Base-by-base conservation (phyloP, 768 basidiomycete species). In the Clavaria fumosa region DNA sequence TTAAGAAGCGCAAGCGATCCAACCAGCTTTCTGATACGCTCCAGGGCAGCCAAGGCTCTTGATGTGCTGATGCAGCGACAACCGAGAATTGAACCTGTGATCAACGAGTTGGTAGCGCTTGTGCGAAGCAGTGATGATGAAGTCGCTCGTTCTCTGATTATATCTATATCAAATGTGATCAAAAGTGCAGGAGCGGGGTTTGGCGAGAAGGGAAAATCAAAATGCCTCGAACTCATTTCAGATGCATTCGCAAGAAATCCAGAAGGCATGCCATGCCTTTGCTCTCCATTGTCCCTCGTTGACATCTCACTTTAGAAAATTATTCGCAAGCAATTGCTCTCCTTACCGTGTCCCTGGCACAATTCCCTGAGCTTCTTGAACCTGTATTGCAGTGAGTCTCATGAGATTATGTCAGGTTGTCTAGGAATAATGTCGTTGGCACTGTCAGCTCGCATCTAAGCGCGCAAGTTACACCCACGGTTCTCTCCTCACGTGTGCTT, bases 21-120 rank as follows among this genome's bases (percentile, higher is more conserved):
- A 5, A 66, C 78, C 2, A 86, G 83, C 44, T 60, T 70, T 1
- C 71, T 73, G 11, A 86, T 97, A 18, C 75, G 93, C 36, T 76
- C 66, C 42, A 75, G 75, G 37, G 90, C 89, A 0, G 88, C 78
- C 0, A 69, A 78, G 27, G 91, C 85, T 7, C 66, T 97, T 1
- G 91, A 91, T 9, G 69, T 76, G 3, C 62, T 99, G 50, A 95
- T 97, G 89, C 72, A 71, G 48, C 79, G 78, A 50, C 85, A 90
- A 53, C 78, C 86, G 4, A 67, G 89, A 37, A 85, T 88, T 22
- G 93, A 96, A 52, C 90, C 90, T 1, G 78, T 97, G n/a, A 67
- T 96, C 35, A 88, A 84, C 3, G 93, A 97, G 53, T 63, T 99
- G 35, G 58, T 85, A 12, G 57, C 68, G 3, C 70, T 72, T 34